Percentiles rank a stretch among this genome's conserved stretches.
These are phyloP conservation scores for Fomitopsis betulina DNA, from an alignment of 1,284 basidiomycete genomes.

Conservation along the genomic window DNA sequence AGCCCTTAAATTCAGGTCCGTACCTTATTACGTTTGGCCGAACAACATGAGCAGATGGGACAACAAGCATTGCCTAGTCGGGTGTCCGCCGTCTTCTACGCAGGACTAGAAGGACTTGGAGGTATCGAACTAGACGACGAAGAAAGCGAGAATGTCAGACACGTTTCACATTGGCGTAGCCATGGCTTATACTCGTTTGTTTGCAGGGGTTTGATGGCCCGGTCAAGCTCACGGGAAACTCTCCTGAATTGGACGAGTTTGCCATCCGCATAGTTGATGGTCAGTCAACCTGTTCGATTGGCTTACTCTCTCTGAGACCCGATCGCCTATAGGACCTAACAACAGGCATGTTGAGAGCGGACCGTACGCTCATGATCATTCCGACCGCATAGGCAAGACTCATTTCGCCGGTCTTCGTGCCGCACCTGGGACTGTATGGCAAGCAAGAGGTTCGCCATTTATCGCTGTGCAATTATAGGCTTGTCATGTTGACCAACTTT, in stretches of 20 bases:
- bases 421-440: constrained; percentile 71
- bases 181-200: constrained; percentile 3
- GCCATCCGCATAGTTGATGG: constrained; percentile 79
- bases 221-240: constrained; percentile 65
- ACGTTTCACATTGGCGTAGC: background rate
- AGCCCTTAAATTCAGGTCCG: constrained; percentile 68
- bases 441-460: constrained; percentile 62
- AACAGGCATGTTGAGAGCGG: constrained; percentile 52
- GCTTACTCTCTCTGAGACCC: background rate
- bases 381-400: constrained; percentile 64
- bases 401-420: constrained; percentile 67
- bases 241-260: constrained; percentile 80
- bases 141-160: constrained; percentile 65
- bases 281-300: constrained; percentile 25
- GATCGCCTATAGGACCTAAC: constrained; percentile 42
- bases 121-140: constrained; percentile 74
- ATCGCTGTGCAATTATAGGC: constrained; percentile 1
- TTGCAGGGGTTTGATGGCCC: constrained; percentile 67
- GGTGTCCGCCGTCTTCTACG: constrained; percentile 79
- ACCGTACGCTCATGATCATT: constrained; percentile 55
- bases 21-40: constrained; percentile 4
- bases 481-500: background rate
- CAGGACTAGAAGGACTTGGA: constrained; percentile 85
- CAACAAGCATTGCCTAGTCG: constrained; percentile 48
- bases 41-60: constrained; percentile 4